phyloP scores from a whole-genome alignment of 1,284 basidiomycete species.

The Cerrena zonata region DNA sequence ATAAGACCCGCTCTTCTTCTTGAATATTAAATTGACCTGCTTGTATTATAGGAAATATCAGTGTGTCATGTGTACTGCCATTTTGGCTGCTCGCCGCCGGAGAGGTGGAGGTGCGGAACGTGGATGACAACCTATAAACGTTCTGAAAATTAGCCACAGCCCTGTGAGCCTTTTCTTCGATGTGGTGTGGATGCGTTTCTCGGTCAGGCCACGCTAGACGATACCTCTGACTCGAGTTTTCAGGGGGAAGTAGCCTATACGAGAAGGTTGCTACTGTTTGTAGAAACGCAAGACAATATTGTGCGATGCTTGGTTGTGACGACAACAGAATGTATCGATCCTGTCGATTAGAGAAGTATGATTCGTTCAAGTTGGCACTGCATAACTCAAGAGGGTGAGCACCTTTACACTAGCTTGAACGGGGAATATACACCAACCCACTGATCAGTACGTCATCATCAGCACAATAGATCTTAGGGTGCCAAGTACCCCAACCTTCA shows the following conservation, averaged over 20 bases:
- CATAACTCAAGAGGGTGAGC: background rate
- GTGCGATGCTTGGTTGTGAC: conserved; percentile 57
- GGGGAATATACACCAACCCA: conserved; percentile 57
- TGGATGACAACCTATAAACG: conserved; percentile 12
- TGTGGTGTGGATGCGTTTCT: conserved; percentile 51
- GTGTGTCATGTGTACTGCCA: conserved; percentile 39
- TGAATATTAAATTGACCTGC: conserved; percentile 77
- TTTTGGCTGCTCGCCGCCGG: background rate
- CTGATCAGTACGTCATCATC: conserved; percentile 91
- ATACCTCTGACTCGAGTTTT: conserved; percentile 30
- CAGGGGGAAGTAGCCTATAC: conserved; percentile 50
- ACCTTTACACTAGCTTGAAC: background rate
- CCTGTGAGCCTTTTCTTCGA: conserved; percentile 46
- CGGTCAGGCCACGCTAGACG: conserved; percentile 53
- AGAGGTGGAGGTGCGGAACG: background rate
- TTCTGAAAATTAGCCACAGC: conserved; percentile 50
- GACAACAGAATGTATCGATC: conserved; percentile 86
- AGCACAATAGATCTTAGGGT: conserved; percentile 91
- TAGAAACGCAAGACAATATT: conserved; percentile 82
- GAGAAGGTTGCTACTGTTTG: conserved; percentile 69
- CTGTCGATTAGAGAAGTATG: conserved; percentile 93
- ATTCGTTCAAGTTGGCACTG: conserved; percentile 90
- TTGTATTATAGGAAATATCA: conserved; percentile 78
- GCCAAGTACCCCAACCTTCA: conserved; percentile 98
- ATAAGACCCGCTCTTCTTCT: conserved; percentile 72